Percentiles rank a stretch among this genome's conserved stretches.
These are phyloP conservation scores for Cystobasidium onofrii DNA, from an alignment of 768 basidiomycete species.

Conservation along the genomic window DNA sequence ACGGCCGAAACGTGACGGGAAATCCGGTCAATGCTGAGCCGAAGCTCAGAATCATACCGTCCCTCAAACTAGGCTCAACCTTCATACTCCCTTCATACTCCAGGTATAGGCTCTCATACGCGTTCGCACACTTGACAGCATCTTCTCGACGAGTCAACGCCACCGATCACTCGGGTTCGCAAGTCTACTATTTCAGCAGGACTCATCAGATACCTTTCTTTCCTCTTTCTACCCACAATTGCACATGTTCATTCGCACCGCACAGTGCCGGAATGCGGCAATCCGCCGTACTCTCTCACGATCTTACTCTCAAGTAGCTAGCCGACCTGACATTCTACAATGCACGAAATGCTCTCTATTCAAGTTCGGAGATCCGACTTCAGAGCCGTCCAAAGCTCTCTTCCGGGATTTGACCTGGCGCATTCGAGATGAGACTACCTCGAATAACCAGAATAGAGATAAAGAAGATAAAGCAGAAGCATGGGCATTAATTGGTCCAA, in stretches of 20 bases:
- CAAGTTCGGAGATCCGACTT: conserved; percentile 22
- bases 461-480: background rate
- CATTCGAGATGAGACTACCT: background rate
- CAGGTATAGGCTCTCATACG: no score
- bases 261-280: background rate
- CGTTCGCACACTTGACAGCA: no score
- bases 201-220: no score
- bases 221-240: no score
- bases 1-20: no score
- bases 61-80: no score
- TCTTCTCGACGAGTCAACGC: no score
- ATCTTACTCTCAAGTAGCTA: background rate
- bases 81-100: no score
- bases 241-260: background rate
- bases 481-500: conserved; percentile 12
- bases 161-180: no score
- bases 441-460: background rate
- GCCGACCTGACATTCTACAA: background rate
- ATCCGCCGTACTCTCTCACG: background rate
- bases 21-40: no score
- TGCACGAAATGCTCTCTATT: background rate
- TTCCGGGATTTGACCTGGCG: conserved; percentile 2
- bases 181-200: no score
- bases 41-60: no score
- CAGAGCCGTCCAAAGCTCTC: conserved; percentile 15